Conservation (phyloP, 225 moss, liverwort and hornwort genomes). For the Thuidium tamariscinum region DNA sequence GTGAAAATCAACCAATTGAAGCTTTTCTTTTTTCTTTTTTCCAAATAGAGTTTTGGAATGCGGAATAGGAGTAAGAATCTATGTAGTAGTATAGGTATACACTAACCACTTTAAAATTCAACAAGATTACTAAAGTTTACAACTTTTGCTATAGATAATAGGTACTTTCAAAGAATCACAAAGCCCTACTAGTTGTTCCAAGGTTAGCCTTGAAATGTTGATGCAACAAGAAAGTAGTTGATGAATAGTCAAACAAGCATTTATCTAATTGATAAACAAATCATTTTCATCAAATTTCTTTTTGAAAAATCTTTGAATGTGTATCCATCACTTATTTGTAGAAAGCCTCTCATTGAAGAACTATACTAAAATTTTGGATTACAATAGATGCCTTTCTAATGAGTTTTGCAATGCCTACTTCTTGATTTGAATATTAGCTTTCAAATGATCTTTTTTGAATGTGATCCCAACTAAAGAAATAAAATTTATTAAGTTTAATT, state of each 20-base stretch:
- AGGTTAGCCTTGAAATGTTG: accelerated
- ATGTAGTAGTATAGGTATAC: too few species aligned
- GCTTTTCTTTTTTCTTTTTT: too few species aligned
- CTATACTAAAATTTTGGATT: not conserved
- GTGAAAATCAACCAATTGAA: too few species aligned
- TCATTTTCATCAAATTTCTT: not conserved
- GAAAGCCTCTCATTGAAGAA: not conserved
- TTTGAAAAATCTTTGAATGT: not conserved
- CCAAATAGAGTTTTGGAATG: too few species aligned
- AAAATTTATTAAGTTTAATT: not conserved
- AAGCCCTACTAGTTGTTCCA: too few species aligned
- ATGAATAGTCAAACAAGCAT: not conserved
- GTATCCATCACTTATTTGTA: accelerated
- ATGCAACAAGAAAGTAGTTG: accelerated
- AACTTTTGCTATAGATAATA: too few species aligned
- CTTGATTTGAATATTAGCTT: not conserved
- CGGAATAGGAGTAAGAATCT: too few species aligned
- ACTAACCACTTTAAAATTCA: too few species aligned
- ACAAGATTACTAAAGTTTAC: too few species aligned
- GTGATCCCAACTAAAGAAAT: not conserved
- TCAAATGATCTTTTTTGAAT: not conserved
- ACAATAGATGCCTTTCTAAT: not conserved
- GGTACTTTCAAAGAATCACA: too few species aligned
- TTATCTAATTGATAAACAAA: not conserved
- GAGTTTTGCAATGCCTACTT: not conserved